Conservation (phyloP, 805 yeast species). For the Isabelozyma heimii region DNA sequence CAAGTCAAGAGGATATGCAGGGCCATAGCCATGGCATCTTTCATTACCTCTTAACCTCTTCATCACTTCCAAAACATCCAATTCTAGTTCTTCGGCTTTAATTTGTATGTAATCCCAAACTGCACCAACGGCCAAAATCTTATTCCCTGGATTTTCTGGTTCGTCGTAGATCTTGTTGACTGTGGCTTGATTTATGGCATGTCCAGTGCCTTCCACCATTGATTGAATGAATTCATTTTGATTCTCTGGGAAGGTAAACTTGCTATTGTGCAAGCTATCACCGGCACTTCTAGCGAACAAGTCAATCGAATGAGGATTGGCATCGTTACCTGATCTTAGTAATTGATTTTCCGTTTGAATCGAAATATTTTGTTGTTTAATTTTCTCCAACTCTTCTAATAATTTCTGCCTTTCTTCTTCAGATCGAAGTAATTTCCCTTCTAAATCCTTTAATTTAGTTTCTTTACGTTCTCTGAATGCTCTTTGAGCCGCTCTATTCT, state of each 20-base stretch:
- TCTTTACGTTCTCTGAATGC: constrained; percentile 85
- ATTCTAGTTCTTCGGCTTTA: constrained; percentile 43
- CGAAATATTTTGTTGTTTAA: constrained; percentile 53
- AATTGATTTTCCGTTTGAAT: constrained; percentile 63
- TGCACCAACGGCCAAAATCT: constrained; percentile 68
- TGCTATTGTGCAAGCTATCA: constrained; percentile 4
- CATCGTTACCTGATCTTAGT: constrained; percentile 33
- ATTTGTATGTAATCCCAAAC: constrained; percentile 75
- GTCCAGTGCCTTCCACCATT: constrained; percentile 23
- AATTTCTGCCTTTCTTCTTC: constrained; percentile 53
- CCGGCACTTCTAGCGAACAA: background rate
- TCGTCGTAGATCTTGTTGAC: constrained; percentile 32
- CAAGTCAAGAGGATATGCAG: constrained; percentile 53
- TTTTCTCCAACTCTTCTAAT: constrained; percentile 45
- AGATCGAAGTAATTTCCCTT: constrained; percentile 53
- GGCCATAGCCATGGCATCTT: constrained; percentile 77
- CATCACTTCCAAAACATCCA: constrained; percentile 63
- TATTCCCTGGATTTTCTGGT: constrained; percentile 39
- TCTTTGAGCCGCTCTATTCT: constrained; percentile 83
- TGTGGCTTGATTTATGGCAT: constrained; percentile 13
- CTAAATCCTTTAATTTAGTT: constrained; percentile 64
- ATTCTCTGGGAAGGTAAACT: constrained; percentile 31
- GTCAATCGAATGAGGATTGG: background rate
- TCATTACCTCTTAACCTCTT: constrained; percentile 61
- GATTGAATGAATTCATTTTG: constrained; percentile 32